phyloP scores from a whole-genome alignment of 495 filamentous ascomycete genomes.

The Bacidia gigantensis region DNA sequence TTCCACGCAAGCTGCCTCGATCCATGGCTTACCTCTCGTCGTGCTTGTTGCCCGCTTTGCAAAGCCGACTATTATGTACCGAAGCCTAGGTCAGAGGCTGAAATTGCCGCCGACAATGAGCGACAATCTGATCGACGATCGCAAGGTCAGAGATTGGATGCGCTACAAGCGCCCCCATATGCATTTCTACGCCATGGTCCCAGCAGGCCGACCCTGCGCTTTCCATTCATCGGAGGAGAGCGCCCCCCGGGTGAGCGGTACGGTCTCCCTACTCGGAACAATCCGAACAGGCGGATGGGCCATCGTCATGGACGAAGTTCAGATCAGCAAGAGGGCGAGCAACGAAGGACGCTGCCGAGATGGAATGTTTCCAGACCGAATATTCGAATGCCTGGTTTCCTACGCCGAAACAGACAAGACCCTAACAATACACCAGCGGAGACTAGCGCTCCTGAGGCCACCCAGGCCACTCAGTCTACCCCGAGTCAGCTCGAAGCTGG shows the following conservation, averaged over 20 bases:
- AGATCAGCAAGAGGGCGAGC: not conserved
- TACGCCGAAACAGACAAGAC: conserved; percentile 9
- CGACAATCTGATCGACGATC: conserved; percentile 21
- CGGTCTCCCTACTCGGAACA: conserved; percentile 13
- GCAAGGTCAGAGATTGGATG: conserved; percentile 14
- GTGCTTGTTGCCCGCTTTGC: conserved; percentile 92
- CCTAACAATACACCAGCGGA: not conserved
- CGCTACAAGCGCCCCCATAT: conserved; percentile 18
- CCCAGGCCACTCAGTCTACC: conserved; percentile 8
- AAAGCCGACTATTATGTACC: conserved; percentile 94
- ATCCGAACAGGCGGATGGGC: conserved; percentile 9
- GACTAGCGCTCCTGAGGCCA: conserved; percentile 10
- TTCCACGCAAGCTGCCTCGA: conserved; percentile 93
- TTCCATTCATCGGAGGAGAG: conserved; percentile 13
- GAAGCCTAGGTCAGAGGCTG: conserved; percentile 55
- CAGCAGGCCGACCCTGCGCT: conserved; percentile 19
- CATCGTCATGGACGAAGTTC: not conserved
- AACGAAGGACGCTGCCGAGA: not conserved
- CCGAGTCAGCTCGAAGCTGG: conserved; percentile 18
- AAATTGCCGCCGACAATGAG: conserved; percentile 23
- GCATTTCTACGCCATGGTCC: conserved; percentile 20
- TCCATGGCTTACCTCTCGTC: conserved; percentile 84
- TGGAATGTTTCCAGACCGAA: conserved; percentile 9
- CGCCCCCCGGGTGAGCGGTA: conserved; percentile 15
- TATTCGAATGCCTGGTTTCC: conserved; percentile 8